Percentiles rank a stretch among this genome's conserved stretches.
Conservation (phyloP, 768 basidiomycete genomes). For the Candolleomyces aberdarensis region DNA sequence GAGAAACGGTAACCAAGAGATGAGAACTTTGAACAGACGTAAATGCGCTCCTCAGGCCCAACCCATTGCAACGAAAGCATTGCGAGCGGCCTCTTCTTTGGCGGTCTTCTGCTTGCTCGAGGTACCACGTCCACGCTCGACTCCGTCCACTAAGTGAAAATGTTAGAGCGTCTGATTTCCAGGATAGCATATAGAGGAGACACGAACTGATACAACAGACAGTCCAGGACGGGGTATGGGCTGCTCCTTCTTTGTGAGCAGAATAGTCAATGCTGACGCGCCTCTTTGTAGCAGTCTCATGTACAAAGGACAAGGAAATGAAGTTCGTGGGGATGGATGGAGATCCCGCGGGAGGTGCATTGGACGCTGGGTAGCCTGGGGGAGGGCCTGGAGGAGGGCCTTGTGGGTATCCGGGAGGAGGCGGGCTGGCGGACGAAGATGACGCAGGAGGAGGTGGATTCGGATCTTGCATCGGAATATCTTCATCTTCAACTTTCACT, state of each 20-base stretch:
- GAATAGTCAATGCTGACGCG: conserved; percentile 41
- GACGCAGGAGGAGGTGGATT: conserved; percentile 16
- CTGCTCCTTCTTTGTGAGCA: conserved; percentile 42
- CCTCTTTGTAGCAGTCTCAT: conserved; percentile 51
- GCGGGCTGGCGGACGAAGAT: conserved; percentile 4
- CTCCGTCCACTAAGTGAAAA: conserved; percentile 42
- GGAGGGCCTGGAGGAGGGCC: conserved; percentile 15
- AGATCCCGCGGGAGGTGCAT: conserved; percentile 3
- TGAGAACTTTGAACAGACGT: neutral
- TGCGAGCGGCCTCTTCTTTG: conserved; percentile 54
- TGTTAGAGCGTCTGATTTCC: too few species aligned
- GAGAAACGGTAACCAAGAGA: too few species aligned
- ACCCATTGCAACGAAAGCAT: conserved; percentile 50
- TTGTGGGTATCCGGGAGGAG: neutral
- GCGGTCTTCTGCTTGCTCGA: conserved; percentile 63
- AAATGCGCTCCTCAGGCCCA: conserved; percentile 35
- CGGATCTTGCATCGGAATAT: neutral
- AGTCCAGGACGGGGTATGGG: conserved; percentile 56
- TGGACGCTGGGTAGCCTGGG: conserved; percentile 16
- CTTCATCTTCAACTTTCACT: conserved; percentile 1
- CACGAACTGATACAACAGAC: conserved; percentile 50
- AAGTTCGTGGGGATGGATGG: conserved; percentile 12
- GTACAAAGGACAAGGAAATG: conserved; percentile 41
- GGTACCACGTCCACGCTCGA: conserved; percentile 42
- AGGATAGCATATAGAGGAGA: too few species aligned